Conservation (phyloP, 192 early-diverging fungal species). For the Obelidium mucronatum region DNA sequence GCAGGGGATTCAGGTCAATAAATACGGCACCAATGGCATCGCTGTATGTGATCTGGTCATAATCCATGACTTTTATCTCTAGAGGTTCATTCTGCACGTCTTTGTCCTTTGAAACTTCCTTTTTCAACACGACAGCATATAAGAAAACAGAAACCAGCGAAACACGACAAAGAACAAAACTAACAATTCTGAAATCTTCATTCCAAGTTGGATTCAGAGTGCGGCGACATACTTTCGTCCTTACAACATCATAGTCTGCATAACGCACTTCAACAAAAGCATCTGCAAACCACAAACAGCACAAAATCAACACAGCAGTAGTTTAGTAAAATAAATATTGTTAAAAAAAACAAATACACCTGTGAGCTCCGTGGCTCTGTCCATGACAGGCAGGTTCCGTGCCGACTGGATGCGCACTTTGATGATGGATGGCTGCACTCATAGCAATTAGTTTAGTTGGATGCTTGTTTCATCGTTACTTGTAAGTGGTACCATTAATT, state of each 20-base stretch:
- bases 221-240: conserved; percentile 70
- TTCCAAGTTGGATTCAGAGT: conserved; percentile 87
- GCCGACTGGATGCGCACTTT: conserved; percentile 76
- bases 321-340: not conserved
- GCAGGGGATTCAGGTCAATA: conserved; percentile 78
- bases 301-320: no score
- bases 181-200: conserved; percentile 77
- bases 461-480: no score
- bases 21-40: conserved; percentile 82
- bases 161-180: not conserved
- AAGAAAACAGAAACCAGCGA: not conserved
- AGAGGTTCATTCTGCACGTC: conserved; percentile 84
- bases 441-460: no score
- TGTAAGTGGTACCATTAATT: no score
- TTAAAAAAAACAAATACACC: conserved; percentile 44
- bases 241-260: conserved; percentile 69
- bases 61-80: conserved; percentile 78
- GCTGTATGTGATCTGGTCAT: conserved; percentile 74
- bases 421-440: conserved; percentile 80
- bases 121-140: not conserved
- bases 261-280: conserved; percentile 86
- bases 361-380: conserved; percentile 77
- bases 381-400: conserved; percentile 84
- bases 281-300: no score
- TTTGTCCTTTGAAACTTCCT: conserved; percentile 77